These are phyloP conservation scores for Acidomyces sp. DNA, from an alignment of 495 filamentous ascomycete genomes.

Conservation along the genomic window DNA sequence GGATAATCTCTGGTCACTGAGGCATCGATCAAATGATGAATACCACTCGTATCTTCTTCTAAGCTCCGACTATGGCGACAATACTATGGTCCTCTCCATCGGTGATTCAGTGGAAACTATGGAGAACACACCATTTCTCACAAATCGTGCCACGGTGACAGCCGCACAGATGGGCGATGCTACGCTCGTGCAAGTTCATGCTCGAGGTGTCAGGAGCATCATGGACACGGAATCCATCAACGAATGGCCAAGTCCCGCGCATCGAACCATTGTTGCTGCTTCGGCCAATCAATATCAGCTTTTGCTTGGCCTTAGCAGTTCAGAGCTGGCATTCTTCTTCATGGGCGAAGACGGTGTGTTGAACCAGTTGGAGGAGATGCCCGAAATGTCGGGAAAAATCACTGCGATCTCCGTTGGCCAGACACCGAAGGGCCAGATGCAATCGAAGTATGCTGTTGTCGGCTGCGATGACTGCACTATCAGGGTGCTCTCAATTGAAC, in stretches of 20 bases:
- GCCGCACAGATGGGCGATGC: constrained; percentile 92
- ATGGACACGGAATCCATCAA: constrained; percentile 66
- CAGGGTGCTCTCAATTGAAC: constrained; percentile 77
- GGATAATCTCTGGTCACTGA: constrained; percentile 89
- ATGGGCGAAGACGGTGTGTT: constrained; percentile 83
- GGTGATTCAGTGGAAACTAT: constrained; percentile 95
- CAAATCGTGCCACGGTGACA: constrained; percentile 72
- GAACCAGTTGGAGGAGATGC: constrained; percentile 89
- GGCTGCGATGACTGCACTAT: constrained; percentile 95
- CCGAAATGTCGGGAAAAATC: constrained; percentile 90
- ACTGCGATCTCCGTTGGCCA: constrained; percentile 87
- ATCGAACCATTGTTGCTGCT: constrained; percentile 90
- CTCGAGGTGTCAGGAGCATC: constrained; percentile 86
- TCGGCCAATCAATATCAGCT: constrained; percentile 89
- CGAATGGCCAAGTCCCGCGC: constrained; percentile 86
- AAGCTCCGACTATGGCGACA: constrained; percentile 45
- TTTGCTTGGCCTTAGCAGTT: constrained; percentile 81
- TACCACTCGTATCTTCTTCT: constrained; percentile 69
- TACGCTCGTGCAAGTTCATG: constrained; percentile 85
- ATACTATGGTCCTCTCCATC: constrained; percentile 79
- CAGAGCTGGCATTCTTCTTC: constrained; percentile 96
- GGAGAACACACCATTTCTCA: constrained; percentile 79
- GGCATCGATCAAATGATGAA: constrained; percentile 66
- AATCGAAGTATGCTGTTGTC: constrained; percentile 84
- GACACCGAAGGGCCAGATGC: constrained; percentile 73